Conservation (phyloP, 108 stramenopile genomes). For the Pseudonitzschia delicatissima region DNA sequence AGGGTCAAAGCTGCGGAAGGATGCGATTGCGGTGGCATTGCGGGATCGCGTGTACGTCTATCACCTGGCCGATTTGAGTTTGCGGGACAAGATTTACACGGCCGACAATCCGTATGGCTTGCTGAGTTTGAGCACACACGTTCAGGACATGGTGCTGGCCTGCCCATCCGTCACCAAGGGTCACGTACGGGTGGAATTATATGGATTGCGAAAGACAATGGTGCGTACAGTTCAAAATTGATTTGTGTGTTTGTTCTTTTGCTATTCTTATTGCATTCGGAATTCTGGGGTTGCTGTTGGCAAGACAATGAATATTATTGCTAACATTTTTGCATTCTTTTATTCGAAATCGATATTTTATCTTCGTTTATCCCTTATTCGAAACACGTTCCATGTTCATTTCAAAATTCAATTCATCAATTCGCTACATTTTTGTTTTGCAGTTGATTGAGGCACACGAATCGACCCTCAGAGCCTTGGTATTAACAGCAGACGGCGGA, state of each 20-base stretch:
- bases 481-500: slow-evolving; percentile 86
- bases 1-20: slow-evolving; percentile 89
- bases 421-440: background rate
- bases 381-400: background rate
- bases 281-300: background rate
- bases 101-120: slow-evolving; percentile 89
- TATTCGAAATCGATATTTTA: too few species aligned
- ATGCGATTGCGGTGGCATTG: slow-evolving; percentile 94
- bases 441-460: slow-evolving; percentile 94
- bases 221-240: slow-evolving; percentile 26
- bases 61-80: slow-evolving; percentile 87
- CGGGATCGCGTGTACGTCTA: slow-evolving; percentile 92
- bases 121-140: slow-evolving; percentile 83
- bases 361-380: background rate
- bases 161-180: slow-evolving; percentile 89
- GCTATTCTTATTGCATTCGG: slow-evolving; percentile 8
- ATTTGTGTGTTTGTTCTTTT: background rate
- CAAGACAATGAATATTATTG: background rate
- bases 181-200: slow-evolving; percentile 95
- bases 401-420: background rate
- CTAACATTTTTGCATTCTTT: too few species aligned
- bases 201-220: slow-evolving; percentile 85
- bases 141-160: slow-evolving; percentile 91
- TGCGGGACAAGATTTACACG: slow-evolving; percentile 94
- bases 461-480: slow-evolving; percentile 76